Evolutionary conservation across 257 asterid genomes (phyloP).

Genomic region (Misopates orontium): DNA sequence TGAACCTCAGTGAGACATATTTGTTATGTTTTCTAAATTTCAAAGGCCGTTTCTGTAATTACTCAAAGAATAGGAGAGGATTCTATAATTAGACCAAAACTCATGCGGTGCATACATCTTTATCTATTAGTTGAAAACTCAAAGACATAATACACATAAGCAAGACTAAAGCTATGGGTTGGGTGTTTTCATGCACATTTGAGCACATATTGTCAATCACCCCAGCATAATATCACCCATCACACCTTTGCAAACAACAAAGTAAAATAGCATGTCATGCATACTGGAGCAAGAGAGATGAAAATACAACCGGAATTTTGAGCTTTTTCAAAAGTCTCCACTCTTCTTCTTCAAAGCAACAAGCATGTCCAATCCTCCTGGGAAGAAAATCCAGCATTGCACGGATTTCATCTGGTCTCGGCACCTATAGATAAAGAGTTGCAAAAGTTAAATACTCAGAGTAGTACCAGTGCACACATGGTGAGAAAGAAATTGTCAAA

Average conservation of each 20-base stretch:
- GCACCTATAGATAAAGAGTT: slow-evolving; percentile 81
- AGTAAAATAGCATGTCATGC: too few species aligned
- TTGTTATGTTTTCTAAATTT: too few species aligned
- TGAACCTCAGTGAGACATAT: too few species aligned
- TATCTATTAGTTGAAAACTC: neutral
- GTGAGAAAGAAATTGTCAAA: slow-evolving; percentile 5
- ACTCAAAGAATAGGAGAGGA: too few species aligned
- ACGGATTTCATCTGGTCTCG: slow-evolving; percentile 70
- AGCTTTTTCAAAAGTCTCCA: slow-evolving; percentile 59
- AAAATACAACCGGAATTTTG: slow-evolving; percentile 65
- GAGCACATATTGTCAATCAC: neutral
- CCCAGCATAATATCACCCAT: neutral
- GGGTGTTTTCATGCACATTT: slow-evolving; percentile 3
- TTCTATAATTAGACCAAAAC: too few species aligned
- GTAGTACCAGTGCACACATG: slow-evolving; percentile 13
- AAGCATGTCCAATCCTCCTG: slow-evolving; percentile 91
- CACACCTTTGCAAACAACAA: too few species aligned
- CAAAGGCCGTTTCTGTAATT: too few species aligned
- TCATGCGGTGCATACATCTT: neutral
- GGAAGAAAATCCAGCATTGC: slow-evolving; percentile 88
- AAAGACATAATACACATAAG: neutral
- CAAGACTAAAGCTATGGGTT: slow-evolving; percentile 8
- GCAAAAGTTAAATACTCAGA: slow-evolving; percentile 39
- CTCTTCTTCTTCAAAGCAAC: slow-evolving; percentile 74
- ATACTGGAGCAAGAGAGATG: slow-evolving; percentile 21